These are phyloP conservation scores for Lactarius tabidus DNA, from an alignment of 768 basidiomycete genomes.

Conservation along the genomic window DNA sequence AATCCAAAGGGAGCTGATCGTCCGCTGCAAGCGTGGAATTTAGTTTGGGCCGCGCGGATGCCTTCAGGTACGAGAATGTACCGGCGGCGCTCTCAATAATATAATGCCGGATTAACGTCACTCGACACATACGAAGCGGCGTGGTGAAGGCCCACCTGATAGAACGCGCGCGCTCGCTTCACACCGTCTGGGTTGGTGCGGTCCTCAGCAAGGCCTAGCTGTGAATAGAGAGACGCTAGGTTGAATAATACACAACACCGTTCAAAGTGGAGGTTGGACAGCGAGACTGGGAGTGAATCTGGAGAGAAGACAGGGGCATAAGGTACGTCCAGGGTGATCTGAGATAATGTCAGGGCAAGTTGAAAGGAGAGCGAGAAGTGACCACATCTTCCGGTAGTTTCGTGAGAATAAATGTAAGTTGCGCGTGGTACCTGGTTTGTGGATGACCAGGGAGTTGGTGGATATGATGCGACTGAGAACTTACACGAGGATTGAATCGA, in stretches of 20 bases:
- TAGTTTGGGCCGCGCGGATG: slow-evolving; percentile 52
- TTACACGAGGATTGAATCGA: slow-evolving; percentile 54
- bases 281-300: slow-evolving; percentile 50
- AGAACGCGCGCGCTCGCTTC: slow-evolving; percentile 67
- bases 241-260: slow-evolving; percentile 79
- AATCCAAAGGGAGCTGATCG: slow-evolving; percentile 60
- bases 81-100: slow-evolving; percentile 63
- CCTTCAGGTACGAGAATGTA: slow-evolving; percentile 55
- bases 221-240: slow-evolving; percentile 79
- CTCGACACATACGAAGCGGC: background rate
- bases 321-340: slow-evolving; percentile 70
- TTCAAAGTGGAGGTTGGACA: slow-evolving; percentile 80
- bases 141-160: slow-evolving; percentile 48
- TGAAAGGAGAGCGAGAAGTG: slow-evolving; percentile 30
- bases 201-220: slow-evolving; percentile 68
- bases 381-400: slow-evolving; percentile 80
- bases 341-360: slow-evolving; percentile 8
- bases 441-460: slow-evolving; percentile 16
- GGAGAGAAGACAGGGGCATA: slow-evolving; percentile 72
- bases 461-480: slow-evolving; percentile 30
- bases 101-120: background rate
- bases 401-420: slow-evolving; percentile 74
- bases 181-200: slow-evolving; percentile 74
- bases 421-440: slow-evolving; percentile 77
- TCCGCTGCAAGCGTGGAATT: slow-evolving; percentile 40